These are phyloP conservation scores for Trichosporon sp. DNA, from an alignment of 1,284 basidiomycete genomes.

Conservation along the genomic window DNA sequence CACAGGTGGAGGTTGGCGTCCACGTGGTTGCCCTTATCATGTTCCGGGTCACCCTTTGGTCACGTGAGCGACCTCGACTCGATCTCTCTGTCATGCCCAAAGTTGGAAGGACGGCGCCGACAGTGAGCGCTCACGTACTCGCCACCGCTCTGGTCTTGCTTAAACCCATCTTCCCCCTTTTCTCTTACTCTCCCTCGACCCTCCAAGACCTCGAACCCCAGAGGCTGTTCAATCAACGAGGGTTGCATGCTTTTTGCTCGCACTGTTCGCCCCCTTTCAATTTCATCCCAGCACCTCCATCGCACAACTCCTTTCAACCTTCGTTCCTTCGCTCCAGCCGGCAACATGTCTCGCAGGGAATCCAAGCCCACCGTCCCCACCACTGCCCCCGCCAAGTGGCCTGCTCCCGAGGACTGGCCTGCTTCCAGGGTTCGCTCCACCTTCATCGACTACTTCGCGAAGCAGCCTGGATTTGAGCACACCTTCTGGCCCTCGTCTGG, in stretches of 20 bases:
- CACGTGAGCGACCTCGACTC: background rate
- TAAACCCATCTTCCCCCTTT: slow-evolving; percentile 2
- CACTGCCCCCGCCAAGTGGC: slow-evolving; percentile 52
- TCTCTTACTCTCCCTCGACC: background rate
- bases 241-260: slow-evolving; percentile 34
- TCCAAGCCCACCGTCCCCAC: slow-evolving; percentile 45
- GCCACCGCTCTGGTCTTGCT: background rate
- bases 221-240: slow-evolving; percentile 19
- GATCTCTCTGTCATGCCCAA: background rate
- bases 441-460: slow-evolving; percentile 76
- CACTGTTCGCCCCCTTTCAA: slow-evolving; percentile 25
- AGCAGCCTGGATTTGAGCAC: slow-evolving; percentile 68
- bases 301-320: slow-evolving; percentile 1
- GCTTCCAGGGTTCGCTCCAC: slow-evolving; percentile 70
- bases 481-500: slow-evolving; percentile 91
- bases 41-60: background rate
- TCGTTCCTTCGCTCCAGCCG: slow-evolving; percentile 17
- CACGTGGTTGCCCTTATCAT: background rate
- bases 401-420: slow-evolving; percentile 63
- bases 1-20: background rate
- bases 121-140: slow-evolving; percentile 5
- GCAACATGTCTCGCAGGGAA: slow-evolving; percentile 41
- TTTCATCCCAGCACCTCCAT: slow-evolving; percentile 14
- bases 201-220: background rate
- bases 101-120: background rate